Evolutionary conservation across 306 rosid species (phyloP).

Genomic region (Vigna trinervia): DNA sequence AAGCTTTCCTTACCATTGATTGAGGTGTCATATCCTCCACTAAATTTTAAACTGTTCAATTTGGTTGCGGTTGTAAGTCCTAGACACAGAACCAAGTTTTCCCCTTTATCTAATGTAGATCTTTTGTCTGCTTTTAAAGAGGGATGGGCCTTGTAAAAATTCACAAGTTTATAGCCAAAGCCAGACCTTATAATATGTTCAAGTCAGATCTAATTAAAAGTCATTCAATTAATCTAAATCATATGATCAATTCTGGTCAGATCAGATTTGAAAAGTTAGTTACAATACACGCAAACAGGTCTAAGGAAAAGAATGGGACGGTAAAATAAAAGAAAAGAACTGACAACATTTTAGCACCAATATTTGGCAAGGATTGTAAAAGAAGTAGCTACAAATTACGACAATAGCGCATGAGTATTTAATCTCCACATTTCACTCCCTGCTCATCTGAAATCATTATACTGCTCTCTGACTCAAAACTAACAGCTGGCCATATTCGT

Average conservation of each 20-base stretch:
- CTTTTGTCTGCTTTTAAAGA: not conserved
- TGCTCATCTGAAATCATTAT: conserved; percentile 23
- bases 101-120: conserved; percentile 2
- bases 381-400: conserved; percentile 13
- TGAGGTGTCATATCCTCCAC: not conserved
- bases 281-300: not conserved
- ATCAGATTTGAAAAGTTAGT: not conserved
- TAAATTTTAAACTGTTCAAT: not conserved
- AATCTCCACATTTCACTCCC: conserved; percentile 19
- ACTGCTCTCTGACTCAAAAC: conserved; percentile 31
- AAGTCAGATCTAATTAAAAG: conserved; percentile 8
- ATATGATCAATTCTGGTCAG: conserved; percentile 12
- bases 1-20: not conserved
- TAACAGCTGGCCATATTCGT: conserved; percentile 9
- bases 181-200: not conserved
- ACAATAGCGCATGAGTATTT: conserved; percentile 10
- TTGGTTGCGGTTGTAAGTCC: conserved; percentile 11
- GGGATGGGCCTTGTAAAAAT: not conserved
- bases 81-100: not conserved
- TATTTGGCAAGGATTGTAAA: conserved; percentile 24
- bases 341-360: conserved; percentile 29
- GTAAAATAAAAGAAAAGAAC: not conserved
- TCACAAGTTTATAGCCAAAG: conserved; percentile 8
- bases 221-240: conserved; percentile 27
- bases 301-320: not conserved